Evolutionary conservation across 2,329 filamentous ascomycete genomes (phyloP), one percentile per base, ranked within the genome.

Genomic region (Emmonsiellopsis sp.): DNA sequence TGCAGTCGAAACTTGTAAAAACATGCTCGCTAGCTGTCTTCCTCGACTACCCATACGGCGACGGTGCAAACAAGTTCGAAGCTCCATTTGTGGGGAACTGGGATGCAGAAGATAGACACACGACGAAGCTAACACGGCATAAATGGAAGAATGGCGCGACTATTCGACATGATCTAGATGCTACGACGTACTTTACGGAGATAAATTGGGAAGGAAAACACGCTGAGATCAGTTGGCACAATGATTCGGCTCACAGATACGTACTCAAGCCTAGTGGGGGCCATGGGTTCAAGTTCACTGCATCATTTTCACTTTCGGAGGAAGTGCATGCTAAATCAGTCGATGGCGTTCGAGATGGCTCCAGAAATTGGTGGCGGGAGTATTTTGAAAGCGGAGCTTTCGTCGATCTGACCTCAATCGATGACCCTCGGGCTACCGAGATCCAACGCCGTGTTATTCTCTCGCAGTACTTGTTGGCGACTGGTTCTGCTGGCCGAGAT

Each of bases 341-440:
- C 7, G 54, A 61, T 0, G 54, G 60, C 8, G 55, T 74, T 14
- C 55, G 55, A 44, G 46, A 59, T 3, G 59, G 65, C 7, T 74
- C 75, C 3, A 58, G 53, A 36, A 52, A 60, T 9, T 79, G 72
- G 73, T 80, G 77, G 78, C 52, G 65, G 2, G 57, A 71, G 6
- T 80, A 76, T 60, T 80, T 77, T 77, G 64, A 64, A n/a, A 62
- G 65, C 0, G 77, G 77, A 0, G 75, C 73, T 3, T 81, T 81
- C 60, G 62, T 80, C n/a, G 77, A 78, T 54, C 63, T 80, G 10
- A 71, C 75, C 0, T 62, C 58, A 0, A 65, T 70, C 1, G 55
- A 62, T 1, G 71, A 73, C 21, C 46, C 65, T 1, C 71, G 74
- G 37, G 76, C 77, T 1, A 67, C 67, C 13, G 77, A 79, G 57